Base-by-base conservation (phyloP, 768 basidiomycete species). In the Mrakia blollopis region DNA sequence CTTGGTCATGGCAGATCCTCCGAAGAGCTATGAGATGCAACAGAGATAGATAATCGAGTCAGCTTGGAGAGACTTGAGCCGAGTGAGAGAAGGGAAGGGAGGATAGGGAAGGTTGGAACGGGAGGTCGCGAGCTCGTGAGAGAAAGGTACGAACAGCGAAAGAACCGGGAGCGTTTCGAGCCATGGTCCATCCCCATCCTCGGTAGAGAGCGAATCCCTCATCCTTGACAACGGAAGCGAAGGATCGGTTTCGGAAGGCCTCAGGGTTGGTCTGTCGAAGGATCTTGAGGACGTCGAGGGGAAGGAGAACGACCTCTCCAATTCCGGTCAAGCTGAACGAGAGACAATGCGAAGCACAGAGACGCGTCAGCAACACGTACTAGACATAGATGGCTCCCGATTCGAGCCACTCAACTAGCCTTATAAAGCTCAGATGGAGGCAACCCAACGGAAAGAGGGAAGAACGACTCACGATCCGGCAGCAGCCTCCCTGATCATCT, bases 101-200 rank as follows among this genome's bases (percentile, higher is more conserved):
- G 25, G 28, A 10, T 28, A 30, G n/a, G 35, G 28, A 21, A 25
- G 35, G 52, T 35, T 13, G 41, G 18, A 14, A 50, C 30, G 41
- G 25, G n/a, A 61, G 54, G 52, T 28, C 16, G 44, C 44, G 44
- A 44, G 44, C 44, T 44, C 44, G 44, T 11, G n/a, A 72, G 37
- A 11, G 23, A 11, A 47, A 9, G 60, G 50, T 5, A 86, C 92
- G 79, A 81, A 96, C 94, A 74, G 96, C 93, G 81, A 99, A 99
- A 72, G 88, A 89, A 16, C 96, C 96, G 0, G 96, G 96, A 0
- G 96, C 96, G 80, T 99, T 99, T 73, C 96, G 89, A 3, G 94
- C 96, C 88, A 97, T 91, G 32, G 96, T 98, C 96, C 96, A 98
- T 63, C 95, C 95, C 93, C 95, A 97, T 39, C 96, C 96, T 79